These are phyloP conservation scores for Colletotrichum truncatum DNA, from an alignment of 2,329 filamentous ascomycete species.

Conservation along the genomic window DNA sequence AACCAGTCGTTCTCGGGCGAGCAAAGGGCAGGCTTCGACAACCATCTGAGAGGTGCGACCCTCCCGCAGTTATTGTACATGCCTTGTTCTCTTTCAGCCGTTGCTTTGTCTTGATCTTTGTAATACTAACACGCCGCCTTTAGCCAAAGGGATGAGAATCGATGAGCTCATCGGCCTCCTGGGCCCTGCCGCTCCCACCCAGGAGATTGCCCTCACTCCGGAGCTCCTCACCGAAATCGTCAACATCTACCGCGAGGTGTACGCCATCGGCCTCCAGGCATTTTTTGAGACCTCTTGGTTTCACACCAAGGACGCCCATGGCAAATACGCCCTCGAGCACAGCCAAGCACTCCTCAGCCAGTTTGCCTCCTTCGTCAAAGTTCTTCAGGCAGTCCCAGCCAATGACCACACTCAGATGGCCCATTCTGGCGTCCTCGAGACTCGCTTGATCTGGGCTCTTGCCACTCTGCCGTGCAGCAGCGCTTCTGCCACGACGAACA, in stretches of 20 bases:
- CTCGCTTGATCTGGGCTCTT: constrained; percentile 68
- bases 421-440: constrained; percentile 64
- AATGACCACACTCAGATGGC: constrained; percentile 62
- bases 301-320: constrained; percentile 55
- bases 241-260: constrained; percentile 78
- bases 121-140: constrained; percentile 53
- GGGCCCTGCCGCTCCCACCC: constrained; percentile 66
- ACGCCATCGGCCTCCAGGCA: constrained; percentile 76
- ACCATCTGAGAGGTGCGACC: constrained; percentile 61
- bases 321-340: constrained; percentile 55
- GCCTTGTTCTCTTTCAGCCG: constrained; percentile 41
- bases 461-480: constrained; percentile 57
- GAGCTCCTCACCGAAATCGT: constrained; percentile 72
- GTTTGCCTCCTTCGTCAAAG: constrained; percentile 71
- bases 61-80: constrained; percentile 37
- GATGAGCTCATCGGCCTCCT: constrained; percentile 75
- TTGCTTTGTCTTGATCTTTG: constrained; percentile 36
- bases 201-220: constrained; percentile 60
- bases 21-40: constrained; percentile 34
- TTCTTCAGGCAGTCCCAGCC: constrained; percentile 57
- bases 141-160: constrained; percentile 75
- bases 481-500: constrained; percentile 44
- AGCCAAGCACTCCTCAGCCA: constrained; percentile 70
- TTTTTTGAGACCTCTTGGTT: constrained; percentile 91
- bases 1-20: constrained; percentile 39